Evolutionary conservation across 2,329 filamentous ascomycete genomes (phyloP).

Genomic region (Ophiostoma angusticollis): DNA sequence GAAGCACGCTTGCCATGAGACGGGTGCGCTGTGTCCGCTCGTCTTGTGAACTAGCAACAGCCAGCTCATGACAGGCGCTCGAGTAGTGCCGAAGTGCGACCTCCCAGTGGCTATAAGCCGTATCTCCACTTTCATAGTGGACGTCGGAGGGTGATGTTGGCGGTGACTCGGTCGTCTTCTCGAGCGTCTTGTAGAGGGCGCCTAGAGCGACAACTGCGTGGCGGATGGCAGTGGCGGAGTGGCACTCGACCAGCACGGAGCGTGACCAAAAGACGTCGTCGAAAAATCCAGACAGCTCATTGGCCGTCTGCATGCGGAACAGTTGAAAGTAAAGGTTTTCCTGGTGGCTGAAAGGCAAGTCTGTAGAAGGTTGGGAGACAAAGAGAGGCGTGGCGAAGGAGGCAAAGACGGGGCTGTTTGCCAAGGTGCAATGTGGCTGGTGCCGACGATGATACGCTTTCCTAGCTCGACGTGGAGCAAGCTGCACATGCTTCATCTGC

Average conservation of each 20-base stretch:
- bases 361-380: constrained; percentile 25
- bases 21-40: constrained; percentile 29
- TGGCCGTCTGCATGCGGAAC: constrained; percentile 48
- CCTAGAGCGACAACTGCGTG: constrained; percentile 55
- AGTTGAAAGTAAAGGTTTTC: constrained; percentile 50
- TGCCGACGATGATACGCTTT: constrained; percentile 10
- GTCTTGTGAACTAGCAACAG: constrained; percentile 30
- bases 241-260: constrained; percentile 50
- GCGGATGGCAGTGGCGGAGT: constrained; percentile 46
- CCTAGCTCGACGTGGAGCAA: constrained; percentile 6
- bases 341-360: constrained; percentile 33
- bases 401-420: constrained; percentile 19
- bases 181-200: constrained; percentile 53
- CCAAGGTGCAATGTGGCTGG: constrained; percentile 26
- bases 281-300: constrained; percentile 53
- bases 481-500: constrained; percentile 14
- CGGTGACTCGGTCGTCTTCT: constrained; percentile 40
- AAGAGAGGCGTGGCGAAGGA: constrained; percentile 16
- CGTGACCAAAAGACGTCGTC: constrained; percentile 53
- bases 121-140: constrained; percentile 16
- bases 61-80: constrained; percentile 39
- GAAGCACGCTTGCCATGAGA: constrained; percentile 51
- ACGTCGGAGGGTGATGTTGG: constrained; percentile 31
- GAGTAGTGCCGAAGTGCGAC: constrained; percentile 48
- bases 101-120: constrained; percentile 39